A percentile compares a stretch with the other conserved stretches of the same genome.
Conservation (phyloP, 2,329 filamentous ascomycete genomes). For the Magnaporthales sp. region DNA sequence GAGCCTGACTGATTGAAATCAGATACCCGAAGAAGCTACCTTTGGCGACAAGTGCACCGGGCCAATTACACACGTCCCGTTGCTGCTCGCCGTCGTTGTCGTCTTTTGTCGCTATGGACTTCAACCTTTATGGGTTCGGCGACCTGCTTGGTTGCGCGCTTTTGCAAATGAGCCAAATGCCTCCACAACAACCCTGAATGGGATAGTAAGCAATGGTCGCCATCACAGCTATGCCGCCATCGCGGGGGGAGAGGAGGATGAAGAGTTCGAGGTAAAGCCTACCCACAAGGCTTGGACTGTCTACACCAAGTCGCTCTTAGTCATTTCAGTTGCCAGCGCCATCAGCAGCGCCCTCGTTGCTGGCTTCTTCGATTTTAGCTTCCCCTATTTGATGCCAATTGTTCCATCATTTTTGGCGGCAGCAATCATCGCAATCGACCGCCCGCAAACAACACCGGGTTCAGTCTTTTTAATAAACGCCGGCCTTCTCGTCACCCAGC, state of each 20-base stretch:
- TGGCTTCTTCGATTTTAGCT: slow-evolving; percentile 10
- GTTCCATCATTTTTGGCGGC: slow-evolving; percentile 22
- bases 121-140: slow-evolving; percentile 20
- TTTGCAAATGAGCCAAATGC: slow-evolving; percentile 21
- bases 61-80: slow-evolving; percentile 21
- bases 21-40: slow-evolving; percentile 20
- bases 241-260: not conserved
- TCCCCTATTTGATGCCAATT: slow-evolving; percentile 21
- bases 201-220: not conserved
- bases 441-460: slow-evolving; percentile 18
- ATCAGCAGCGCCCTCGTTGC: slow-evolving; percentile 13
- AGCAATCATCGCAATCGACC: slow-evolving; percentile 19
- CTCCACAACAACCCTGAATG: not conserved
- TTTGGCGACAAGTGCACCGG: slow-evolving; percentile 23
- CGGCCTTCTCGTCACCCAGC: slow-evolving; percentile 21
- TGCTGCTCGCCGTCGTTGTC: slow-evolving; percentile 19
- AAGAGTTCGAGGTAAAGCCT: not conserved
- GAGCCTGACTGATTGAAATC: not conserved
- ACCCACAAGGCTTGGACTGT: slow-evolving; percentile 9
- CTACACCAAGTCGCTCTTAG: slow-evolving; percentile 27
- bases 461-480: slow-evolving; percentile 19
- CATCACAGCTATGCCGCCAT: slow-evolving; percentile 2
- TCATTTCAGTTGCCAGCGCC: slow-evolving; percentile 25
- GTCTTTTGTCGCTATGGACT: slow-evolving; percentile 21
- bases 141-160: slow-evolving; percentile 23